Evolutionary conservation across 2,329 filamentous ascomycete species (phyloP), one percentile per base, ranked within the genome.

Genomic region (Arachnopeziza araneosa): DNA sequence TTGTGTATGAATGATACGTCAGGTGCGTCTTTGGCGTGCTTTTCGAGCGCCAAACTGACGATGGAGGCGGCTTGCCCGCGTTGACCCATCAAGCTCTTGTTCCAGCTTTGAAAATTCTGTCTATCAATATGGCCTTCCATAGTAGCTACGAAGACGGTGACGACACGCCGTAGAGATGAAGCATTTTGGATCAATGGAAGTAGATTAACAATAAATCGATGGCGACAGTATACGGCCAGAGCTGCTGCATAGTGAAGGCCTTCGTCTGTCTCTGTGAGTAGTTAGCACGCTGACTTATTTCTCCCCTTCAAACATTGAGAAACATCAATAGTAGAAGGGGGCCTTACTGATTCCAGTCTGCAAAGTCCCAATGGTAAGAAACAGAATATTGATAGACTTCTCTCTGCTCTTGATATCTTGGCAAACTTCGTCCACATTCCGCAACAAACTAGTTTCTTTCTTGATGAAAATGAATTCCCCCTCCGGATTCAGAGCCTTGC

Each of bases 201-300:
- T 0, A 88, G 77, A 55, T 85, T 83, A 55, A 76, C 57, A 17
- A 80, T 75, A 66, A 86, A 80, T 44, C 81, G 80, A 57, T 80
- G 75, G 22, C 83, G 83, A 1, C 79, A 75, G 70, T 86, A 85
- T 70, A 80, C 80, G 9, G 73, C 73, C 17, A 86, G 73, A 8
- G 78, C 74, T 23, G 77, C 75, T 44, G 78, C 74, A 24, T 75
- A 72, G 52, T 81, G 76, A 1, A 88, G 72, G 0, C 79, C 80
- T 69, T 88, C 84, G 0, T 72, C 54, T 0, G 83, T 85, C 60
- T 62, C 60, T 44, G 36, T 4, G 12, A 17, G 17, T 19, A 44
- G 12, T 44, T 14, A 44, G 26, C 9, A 30, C 9, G n/a, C 9
- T 5, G 26, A 30, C 9, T 9, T 4, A 4, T 30, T 9, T 30